Base-by-base conservation (phyloP, 83 land plant genomes). In the Larix sibirica region DNA sequence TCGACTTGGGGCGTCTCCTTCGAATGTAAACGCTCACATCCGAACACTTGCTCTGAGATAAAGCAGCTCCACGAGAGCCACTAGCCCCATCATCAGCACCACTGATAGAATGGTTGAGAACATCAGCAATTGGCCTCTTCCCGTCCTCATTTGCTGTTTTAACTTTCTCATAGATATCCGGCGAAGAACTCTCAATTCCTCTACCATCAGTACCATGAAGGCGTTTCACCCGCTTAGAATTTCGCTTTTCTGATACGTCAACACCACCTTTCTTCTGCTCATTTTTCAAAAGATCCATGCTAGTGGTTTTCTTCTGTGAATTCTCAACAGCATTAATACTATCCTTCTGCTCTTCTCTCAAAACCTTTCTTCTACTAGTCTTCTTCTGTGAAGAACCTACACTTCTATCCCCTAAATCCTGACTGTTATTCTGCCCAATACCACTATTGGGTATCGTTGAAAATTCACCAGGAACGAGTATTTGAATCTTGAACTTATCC, bases 401-500 rank as follows among this genome's bases (percentile, higher is more conserved):
- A 36, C 44, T 42, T 69, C 44, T 69, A 36, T 5, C 13, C 4
- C 17, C 74, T 36, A n/a, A 17, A 36, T 8, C 40, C 18, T 36
- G 44, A 38, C 40, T 4, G 20, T 17, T n/a, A 18, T 3, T 69
- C 44, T n/a, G 17, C 47, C 40, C 20, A n/a, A n/a, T 36, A 36
- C 74, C 21, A 2, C 47, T 36, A 36, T n/a, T 38, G 16, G 9
- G 74, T 69, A 38, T n/a, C 47, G 26, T 73, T 21, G 87, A 70
- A 80, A 87, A 77, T 76, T 92, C 95, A 67, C 88, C 85, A 9
- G 90, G 91, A 33, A 86, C 86, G 21, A 50, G 56, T 50, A 92
- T 79, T 85, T 90, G 83, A 3, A 94, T 87, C 67, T 87, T 90
- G 59, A 92, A 88, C 56, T 86, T 86, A 83, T 94, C 96, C 64